Evolutionary conservation across 2,329 filamentous ascomycete genomes (phyloP), one percentile per base, ranked within the genome.

Genomic region (Capronia epimyces): DNA sequence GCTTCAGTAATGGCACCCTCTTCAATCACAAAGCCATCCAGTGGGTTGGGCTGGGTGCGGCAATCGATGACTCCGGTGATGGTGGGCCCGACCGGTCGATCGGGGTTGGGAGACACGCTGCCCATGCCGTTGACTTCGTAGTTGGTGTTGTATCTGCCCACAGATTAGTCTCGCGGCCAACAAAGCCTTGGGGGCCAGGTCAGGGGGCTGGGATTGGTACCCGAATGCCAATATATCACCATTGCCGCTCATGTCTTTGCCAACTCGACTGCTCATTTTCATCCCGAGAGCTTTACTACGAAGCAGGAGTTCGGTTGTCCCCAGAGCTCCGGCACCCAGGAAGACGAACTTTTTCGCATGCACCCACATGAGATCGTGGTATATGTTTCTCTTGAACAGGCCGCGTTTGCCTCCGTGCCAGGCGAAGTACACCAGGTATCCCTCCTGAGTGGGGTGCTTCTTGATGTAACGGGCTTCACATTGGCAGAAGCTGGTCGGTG

Each of bases 201-300:
- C n/a, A n/a, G n/a, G n/a, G n/a, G n/a, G n/a, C n/a, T n/a, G n/a
- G n/a, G n/a, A 12, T 12, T 21, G 20, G 9, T 44, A 37, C 27
- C 47, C 47, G 24, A 50, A 50, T 3, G 32, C 40, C 13, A 50
- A 27, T 6, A 37, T 36, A 40, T 50, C 47, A 9, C 47, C 47
- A 16, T 50, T 50, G 5, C 47, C 47, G 18, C 29, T 37, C 47
- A 50, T 43, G n/a, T 50, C 32, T 31, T 44, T 50, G 31, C 47
- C 47, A 5, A 50, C 29, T 5, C 21, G 21, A 18, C 15, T 12
- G 16, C 29, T 37, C 47, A 50, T 44, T 16, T 44, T 36, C 41
- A 50, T 18, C 3, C 47, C 47, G n/a, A 36, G 40, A 12, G 40
- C 40, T 39, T 40, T 44, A 18, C 29, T 37, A 13, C 47, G 47